Base-by-base conservation (phyloP, 768 basidiomycete genomes). In the Favolaschia claudopus region DNA sequence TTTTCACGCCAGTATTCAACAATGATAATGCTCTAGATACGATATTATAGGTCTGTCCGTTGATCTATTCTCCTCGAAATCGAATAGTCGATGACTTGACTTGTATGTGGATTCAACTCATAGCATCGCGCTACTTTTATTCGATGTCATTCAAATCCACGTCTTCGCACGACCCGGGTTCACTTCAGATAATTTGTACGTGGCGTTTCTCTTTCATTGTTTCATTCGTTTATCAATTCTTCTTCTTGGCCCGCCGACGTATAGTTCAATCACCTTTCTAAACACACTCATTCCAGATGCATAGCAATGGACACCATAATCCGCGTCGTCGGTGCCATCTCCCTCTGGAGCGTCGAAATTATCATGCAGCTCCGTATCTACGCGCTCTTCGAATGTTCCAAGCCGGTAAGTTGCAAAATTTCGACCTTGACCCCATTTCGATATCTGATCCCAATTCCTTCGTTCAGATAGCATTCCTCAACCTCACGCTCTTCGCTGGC, bases 291-390 rank as follows among this genome's bases (percentile, higher is more conserved):
- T 20, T 19, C 25, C n/a, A 82, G 82, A n/a, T 82, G 81, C 55
- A 69, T 81, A 15, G 76, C 73, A 3, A 78, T 78, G 69, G 80
- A 81, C 60, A 73, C 79, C 5, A 73, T 77, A 17, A 80, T 73
- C 28, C 75, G 79, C 5, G 65, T 81, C 10, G 73, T 74, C 5
- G 80, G 82, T 9, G 80, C 78, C 2, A 69, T 82, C 27, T 76
- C 75, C 31, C 67, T 83, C 8, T 82, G 82, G 81, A 74, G 78
- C 27, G 72, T 83, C 15, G 80, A 83, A 64, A 78, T 82, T 15
- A 69, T 82, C 55, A 80, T 83, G 78, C 80, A 80, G 64, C 59
- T 82, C 19, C 72, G 81, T 9, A 70, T 82, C 24, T 81, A 81
- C 58, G 79, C 78, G 0, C 55, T 83, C 12, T 83, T 70, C 52